Conservation (phyloP, 1,284 basidiomycete species). For the Trichosporon faecale region DNA sequence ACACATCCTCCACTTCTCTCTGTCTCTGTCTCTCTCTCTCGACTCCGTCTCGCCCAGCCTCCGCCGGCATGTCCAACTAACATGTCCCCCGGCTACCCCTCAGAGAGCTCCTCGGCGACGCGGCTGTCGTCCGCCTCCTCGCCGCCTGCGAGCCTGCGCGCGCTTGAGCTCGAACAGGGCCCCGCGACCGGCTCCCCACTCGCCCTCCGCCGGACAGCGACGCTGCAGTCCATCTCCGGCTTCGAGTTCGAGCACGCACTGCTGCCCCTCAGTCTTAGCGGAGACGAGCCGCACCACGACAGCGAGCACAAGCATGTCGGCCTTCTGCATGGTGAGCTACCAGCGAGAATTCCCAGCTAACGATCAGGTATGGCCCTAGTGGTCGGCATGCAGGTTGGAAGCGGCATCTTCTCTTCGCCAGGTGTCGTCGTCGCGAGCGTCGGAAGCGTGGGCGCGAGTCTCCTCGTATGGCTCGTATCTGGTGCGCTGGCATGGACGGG, state of each 20-base stretch:
- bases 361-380: slow-evolving; percentile 74
- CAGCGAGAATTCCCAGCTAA: background rate
- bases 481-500: slow-evolving; percentile 89
- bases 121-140: slow-evolving; percentile 49
- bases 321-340: slow-evolving; percentile 64
- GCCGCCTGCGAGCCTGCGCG: slow-evolving; percentile 68
- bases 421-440: slow-evolving; percentile 86
- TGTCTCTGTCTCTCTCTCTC: background rate
- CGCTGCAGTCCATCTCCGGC: slow-evolving; percentile 59
- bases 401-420: slow-evolving; percentile 89
- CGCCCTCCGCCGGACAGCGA: slow-evolving; percentile 52
- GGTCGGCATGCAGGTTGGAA: slow-evolving; percentile 82
- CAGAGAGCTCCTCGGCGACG: slow-evolving; percentile 14
- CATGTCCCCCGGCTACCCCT: slow-evolving; percentile 8
- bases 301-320: slow-evolving; percentile 69
- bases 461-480: slow-evolving; percentile 72
- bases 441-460: slow-evolving; percentile 76
- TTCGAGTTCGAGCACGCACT: slow-evolving; percentile 75
- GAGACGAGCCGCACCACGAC: slow-evolving; percentile 56
- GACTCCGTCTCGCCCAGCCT: background rate
- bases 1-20: background rate
- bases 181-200: slow-evolving; percentile 43
- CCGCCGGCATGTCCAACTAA: background rate
- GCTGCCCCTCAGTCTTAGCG: slow-evolving; percentile 69
- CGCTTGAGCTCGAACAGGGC: slow-evolving; percentile 63